Base-by-base conservation (phyloP, 106 monocot genomes). In the Chionographis japonica region DNA sequence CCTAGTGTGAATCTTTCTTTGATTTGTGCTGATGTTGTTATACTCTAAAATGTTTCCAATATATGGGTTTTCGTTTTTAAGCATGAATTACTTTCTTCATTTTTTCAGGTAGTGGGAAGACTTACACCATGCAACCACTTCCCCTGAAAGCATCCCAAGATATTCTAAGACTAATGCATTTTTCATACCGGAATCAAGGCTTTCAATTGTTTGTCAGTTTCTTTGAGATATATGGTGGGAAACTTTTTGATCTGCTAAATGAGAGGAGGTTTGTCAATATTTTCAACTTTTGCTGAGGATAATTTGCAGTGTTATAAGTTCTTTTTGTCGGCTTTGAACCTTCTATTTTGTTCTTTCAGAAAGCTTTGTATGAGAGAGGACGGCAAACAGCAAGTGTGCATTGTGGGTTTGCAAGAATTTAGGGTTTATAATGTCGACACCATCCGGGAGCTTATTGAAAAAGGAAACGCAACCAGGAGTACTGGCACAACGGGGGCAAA, bases 201-300 rank as follows among this genome's bases (percentile, higher is more conserved):
- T 89, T 87, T 68, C 86, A 97, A 37, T 72, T 97, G 56, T 89
- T 83, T 79, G 81, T 92, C 63, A 97, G 97, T 72, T 97, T 97
- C 78, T 97, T 97, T 83, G 97, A 97, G 71, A 97, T 97, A 65
- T 97, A 97, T 79, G 97, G 97, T 18, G 97, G 97, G 17, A 97
- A 97, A 70, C 85, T 97, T 67, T 97, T 70, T 77, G 97, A 92
- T 84, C 80, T 97, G 10, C 89, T 97, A 19, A 92, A 84, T 72
- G 97, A 97, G 4, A 77, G 97, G 68, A 97, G 83, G 97, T 92
- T 49, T 75, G 77, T 66, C 13, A 27, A 18, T 39, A 52, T 58
- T 20, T 18, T 13, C 15, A 15, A 17, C 46, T 36, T 36, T 58
- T 8, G 52, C n/a, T 72, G 3, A 8, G 12, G 6, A 52, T 39